These are phyloP conservation scores for Cladosporium oxysporum DNA, from an alignment of 2,329 filamentous ascomycete genomes.

Conservation along the genomic window DNA sequence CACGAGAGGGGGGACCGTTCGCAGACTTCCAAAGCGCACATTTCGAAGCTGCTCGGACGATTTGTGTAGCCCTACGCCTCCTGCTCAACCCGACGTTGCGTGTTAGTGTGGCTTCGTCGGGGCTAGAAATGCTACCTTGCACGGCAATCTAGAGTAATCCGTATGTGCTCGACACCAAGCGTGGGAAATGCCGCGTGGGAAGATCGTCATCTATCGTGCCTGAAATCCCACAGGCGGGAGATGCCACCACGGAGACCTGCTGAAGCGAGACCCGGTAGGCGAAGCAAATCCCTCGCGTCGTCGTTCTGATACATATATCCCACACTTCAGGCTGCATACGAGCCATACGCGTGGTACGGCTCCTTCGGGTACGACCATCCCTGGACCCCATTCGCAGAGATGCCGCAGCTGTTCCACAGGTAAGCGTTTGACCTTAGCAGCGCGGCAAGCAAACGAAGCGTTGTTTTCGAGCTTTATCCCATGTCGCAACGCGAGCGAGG, in stretches of 20 bases:
- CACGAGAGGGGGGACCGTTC: constrained; percentile 1
- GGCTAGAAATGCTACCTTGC: constrained; percentile 4
- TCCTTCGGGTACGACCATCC: neutral
- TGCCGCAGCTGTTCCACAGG: neutral
- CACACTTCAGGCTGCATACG: neutral
- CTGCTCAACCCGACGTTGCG: constrained; percentile 3
- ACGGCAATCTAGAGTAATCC: constrained; percentile 2
- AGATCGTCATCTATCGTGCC: neutral
- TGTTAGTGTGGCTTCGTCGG: neutral
- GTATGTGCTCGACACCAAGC: neutral
- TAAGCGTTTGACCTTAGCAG: neutral
- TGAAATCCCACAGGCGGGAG: constrained; percentile 1
- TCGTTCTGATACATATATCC: neutral
- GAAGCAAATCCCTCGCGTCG: constrained; percentile 4
- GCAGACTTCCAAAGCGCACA: neutral
- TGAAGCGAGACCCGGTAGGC: neutral
- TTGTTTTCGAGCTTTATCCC: neutral
- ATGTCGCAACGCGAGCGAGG: neutral
- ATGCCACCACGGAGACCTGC: constrained; percentile 8
- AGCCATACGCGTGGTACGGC: constrained; percentile 6
- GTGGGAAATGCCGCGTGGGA: constrained; percentile 1
- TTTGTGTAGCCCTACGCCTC: constrained; percentile 1
- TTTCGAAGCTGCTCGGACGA: neutral
- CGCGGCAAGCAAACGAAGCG: constrained; percentile 1
- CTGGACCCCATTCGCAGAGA: neutral